phyloP scores from a whole-genome alignment of 768 basidiomycete species.

The Scleroderma bovista region DNA sequence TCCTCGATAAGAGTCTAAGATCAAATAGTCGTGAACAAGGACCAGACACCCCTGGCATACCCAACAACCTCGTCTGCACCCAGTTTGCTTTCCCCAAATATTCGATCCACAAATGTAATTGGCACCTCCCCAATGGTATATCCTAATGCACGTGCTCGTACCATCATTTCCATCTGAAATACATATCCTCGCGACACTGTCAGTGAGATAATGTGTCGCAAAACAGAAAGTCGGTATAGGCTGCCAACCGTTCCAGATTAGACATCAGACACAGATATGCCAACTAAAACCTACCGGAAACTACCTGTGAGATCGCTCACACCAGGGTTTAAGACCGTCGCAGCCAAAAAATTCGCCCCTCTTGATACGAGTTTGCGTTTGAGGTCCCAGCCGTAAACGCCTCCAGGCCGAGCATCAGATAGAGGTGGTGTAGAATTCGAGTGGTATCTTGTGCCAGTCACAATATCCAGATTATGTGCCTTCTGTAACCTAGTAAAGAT shows the following conservation, averaged over 20 bases:
- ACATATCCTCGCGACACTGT: conserved; percentile 89
- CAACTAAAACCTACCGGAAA: conserved; percentile 57
- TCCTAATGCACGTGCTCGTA: conserved; percentile 75
- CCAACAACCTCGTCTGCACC: conserved; percentile 84
- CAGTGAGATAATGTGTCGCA: conserved; percentile 78
- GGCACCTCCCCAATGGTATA: conserved; percentile 88
- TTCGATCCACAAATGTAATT: conserved; percentile 91
- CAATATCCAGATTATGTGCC: conserved; percentile 85
- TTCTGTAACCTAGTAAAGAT: conserved; percentile 60
- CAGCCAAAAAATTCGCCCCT: conserved; percentile 88
- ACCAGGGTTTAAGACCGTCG: conserved; percentile 76
- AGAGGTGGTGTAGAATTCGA: conserved; percentile 51
- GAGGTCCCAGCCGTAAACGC: conserved; percentile 90
- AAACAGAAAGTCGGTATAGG: conserved; percentile 69
- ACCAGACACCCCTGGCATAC: conserved; percentile 83
- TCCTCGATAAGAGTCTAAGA: not conserved
- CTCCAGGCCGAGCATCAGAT: conserved; percentile 65
- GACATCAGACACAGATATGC: not conserved
- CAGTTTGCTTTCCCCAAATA: conserved; percentile 91
- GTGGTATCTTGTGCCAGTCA: conserved; percentile 88
- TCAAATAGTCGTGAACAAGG: conserved; percentile 69
- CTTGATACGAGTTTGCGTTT: conserved; percentile 83
- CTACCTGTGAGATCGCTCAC: conserved; percentile 90
- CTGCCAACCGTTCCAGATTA: conserved; percentile 34
- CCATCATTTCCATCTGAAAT: conserved; percentile 99